Evolutionary conservation across 257 asterid genomes (phyloP), one percentile per base, ranked within the genome.

Genomic region (Anisodus tanguticus): DNA sequence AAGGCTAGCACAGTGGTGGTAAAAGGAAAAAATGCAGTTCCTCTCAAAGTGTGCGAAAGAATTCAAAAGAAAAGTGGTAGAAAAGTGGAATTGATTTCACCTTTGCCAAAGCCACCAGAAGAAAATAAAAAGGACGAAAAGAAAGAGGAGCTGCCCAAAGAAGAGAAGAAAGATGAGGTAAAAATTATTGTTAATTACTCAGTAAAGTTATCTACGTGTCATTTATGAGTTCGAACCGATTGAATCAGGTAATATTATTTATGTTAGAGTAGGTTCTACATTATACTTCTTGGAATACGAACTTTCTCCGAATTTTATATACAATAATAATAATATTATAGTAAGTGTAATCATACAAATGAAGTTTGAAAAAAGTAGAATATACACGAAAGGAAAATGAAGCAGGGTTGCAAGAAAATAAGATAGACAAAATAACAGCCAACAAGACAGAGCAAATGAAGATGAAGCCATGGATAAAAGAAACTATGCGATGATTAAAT

Each of bases 1-100:
- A 91, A 90, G 93, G 91, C 89, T 5, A 89, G 96, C 68, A 94
- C 87, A 86, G 97, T 95, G 93, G 93, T 94, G 87, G 98, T 95
- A 88, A 95, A 90, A 84, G 98, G 97, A 7, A 93, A 91, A 82
- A 88, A 58, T 4, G 93, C 90, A 17, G 95, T 94, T 86, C 98
- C 97, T 2, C 2, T 88, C 78, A 92, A 93, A 90, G 94, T 95
- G 76, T 90, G 92, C 86, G 88, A 92, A 84, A 87, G 97, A 84
- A 88, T 93, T 78, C 88, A 89, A 82, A 93, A 87, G 92, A 95
- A 92, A 83, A 90, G 88, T 58, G 93, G 97, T 37, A 88, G 91
- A 22, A 92, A 91, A 90, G 98, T 88, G 7, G 93, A 91, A 51
- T 79, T 94, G 15, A 86, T 94, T 84, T 95, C 99, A 15, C 97